These are phyloP conservation scores for Ganoderma leucocontextum DNA, from an alignment of 1,284 basidiomycete species.

Conservation along the genomic window DNA sequence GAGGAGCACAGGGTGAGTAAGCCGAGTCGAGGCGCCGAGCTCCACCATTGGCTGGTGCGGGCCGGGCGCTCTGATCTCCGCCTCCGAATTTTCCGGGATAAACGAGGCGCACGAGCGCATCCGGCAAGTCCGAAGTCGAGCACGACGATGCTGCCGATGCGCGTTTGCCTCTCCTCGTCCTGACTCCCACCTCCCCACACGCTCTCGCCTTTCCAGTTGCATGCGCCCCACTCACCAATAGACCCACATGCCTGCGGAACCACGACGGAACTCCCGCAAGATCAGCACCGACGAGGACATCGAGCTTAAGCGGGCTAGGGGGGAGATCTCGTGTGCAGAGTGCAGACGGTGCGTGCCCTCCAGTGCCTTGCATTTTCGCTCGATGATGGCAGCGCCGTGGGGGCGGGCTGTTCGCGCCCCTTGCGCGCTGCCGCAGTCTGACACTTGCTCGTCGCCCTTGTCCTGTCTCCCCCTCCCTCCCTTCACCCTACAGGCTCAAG, in stretches of 20 bases:
- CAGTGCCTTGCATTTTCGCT: neutral
- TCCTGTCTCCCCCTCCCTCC: neutral
- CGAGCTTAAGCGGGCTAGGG: conserved; percentile 70
- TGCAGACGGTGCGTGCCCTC: conserved; percentile 62
- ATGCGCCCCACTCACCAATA: neutral
- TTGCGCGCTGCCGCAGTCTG: neutral
- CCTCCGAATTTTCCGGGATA: neutral
- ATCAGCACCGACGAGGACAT: conserved; percentile 47
- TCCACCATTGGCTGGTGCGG: conserved; percentile 2
- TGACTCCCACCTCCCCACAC: conserved; percentile 10
- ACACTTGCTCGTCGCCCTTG: neutral
- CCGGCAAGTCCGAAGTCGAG: conserved; percentile 4
- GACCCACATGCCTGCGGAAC: conserved; percentile 40
- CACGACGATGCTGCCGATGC: conserved; percentile 2
- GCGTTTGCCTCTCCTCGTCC: conserved; percentile 7
- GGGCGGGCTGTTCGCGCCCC: neutral
- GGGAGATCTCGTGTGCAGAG: conserved; percentile 76
- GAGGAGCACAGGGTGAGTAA: neutral
- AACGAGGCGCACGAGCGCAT: conserved; percentile 3
- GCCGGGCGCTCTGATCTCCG: neutral
- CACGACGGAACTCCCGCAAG: conserved; percentile 39
- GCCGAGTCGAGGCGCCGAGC: neutral
- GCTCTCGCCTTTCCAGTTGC: neutral
- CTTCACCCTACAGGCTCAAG: conserved; percentile 59
- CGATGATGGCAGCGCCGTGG: neutral